phyloP scores from a whole-genome alignment of 148 eudicot species.

The Camellia sinensis region DNA sequence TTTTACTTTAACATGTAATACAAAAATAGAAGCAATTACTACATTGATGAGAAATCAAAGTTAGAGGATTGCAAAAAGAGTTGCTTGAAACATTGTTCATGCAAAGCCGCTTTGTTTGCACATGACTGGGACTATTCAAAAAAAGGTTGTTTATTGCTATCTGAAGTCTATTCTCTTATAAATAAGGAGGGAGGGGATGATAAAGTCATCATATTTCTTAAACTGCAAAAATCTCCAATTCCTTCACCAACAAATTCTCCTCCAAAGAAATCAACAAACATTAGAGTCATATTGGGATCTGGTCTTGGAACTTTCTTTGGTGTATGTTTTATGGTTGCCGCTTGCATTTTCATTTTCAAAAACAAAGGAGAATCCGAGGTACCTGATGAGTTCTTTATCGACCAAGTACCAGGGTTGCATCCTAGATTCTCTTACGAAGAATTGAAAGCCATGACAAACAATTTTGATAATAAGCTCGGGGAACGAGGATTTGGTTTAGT shows the following conservation, averaged over 20 bases:
- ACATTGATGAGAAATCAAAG: constrained; percentile 5
- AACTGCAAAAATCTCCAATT: not conserved
- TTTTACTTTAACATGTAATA: no score
- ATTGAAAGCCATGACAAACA: no score
- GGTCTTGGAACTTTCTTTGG: not conserved
- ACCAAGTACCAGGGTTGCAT: no score
- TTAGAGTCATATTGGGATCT: not conserved
- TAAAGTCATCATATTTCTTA: not conserved
- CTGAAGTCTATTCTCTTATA: no score
- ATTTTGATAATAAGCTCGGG: no score
- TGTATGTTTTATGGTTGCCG: not conserved
- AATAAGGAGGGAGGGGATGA: not conserved
- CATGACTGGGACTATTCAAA: no score
- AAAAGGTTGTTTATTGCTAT: no score
- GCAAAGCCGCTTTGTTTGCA: no score
- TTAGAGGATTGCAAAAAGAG: constrained; percentile 27
- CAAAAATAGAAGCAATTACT: constrained; percentile 3
- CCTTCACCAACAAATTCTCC: not conserved
- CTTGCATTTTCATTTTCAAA: not conserved
- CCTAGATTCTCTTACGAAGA: no score
- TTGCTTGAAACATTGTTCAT: constrained; percentile 8
- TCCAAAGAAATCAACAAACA: not conserved
- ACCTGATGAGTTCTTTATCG: no score
- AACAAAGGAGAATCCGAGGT: constrained; percentile 5
- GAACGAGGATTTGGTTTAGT: constrained; percentile 22